Percentiles rank a stretch among this genome's conserved stretches.
Evolutionary conservation across 768 basidiomycete species (phyloP).

Genomic region (Serendipita sp.): DNA sequence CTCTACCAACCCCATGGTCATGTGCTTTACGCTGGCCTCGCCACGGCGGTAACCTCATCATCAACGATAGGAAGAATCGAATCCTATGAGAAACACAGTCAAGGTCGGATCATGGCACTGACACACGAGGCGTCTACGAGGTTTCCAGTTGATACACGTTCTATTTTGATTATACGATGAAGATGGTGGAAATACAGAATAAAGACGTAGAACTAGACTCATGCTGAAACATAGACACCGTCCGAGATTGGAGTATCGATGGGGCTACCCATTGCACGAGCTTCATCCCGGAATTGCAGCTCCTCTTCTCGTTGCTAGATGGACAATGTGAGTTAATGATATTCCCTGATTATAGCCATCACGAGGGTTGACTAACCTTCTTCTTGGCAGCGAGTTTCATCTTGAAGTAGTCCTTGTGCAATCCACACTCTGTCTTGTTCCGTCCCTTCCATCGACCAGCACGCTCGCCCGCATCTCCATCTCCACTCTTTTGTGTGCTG

Average conservation of each 20-base stretch:
- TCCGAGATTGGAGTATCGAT: background rate
- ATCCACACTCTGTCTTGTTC: constrained; percentile 86
- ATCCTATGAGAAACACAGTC: too few species aligned
- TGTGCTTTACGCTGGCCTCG: too few species aligned
- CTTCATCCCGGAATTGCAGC: constrained; percentile 15
- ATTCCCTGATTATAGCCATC: background rate
- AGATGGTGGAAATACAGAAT: background rate
- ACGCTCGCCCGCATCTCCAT: constrained; percentile 59
- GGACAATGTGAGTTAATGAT: background rate
- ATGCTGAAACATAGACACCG: background rate
- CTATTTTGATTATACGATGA: too few species aligned
- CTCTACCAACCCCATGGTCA: too few species aligned
- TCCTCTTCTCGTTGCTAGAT: constrained; percentile 17
- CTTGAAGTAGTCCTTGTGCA: constrained; percentile 81
- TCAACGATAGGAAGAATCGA: too few species aligned
- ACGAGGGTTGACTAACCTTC: constrained; percentile 12
- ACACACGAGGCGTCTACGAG: too few species aligned
- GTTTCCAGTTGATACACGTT: too few species aligned
- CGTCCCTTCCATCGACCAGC: constrained; percentile 84
- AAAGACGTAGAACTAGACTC: background rate
- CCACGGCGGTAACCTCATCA: too few species aligned
- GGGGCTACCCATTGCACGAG: constrained; percentile 5
- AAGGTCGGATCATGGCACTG: too few species aligned
- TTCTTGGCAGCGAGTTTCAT: constrained; percentile 28
- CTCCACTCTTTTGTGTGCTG: constrained; percentile 59